These are phyloP conservation scores for Teratosphaeria destructans DNA, from an alignment of 2,329 filamentous ascomycete species.

Conservation along the genomic window DNA sequence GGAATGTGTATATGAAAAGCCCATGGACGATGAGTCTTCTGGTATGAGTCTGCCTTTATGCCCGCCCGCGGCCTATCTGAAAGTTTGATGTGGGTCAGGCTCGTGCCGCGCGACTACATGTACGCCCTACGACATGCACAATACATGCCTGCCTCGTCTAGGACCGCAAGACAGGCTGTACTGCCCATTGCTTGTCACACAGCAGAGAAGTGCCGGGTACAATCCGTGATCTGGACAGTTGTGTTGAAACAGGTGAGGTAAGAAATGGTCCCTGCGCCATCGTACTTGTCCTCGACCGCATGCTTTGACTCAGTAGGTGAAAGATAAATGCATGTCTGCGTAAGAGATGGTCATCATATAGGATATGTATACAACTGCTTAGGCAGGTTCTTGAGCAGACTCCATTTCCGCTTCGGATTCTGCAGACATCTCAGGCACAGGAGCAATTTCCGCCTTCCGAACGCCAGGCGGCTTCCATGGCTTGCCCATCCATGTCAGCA, in stretches of 20 bases:
- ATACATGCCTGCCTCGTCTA: neutral
- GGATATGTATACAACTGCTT: neutral
- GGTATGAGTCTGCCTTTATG: neutral
- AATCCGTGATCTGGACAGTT: too few species aligned
- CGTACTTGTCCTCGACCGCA: too few species aligned
- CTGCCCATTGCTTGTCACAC: neutral
- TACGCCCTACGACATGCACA: neutral
- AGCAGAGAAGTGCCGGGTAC: too few species aligned
- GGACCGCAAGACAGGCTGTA: neutral
- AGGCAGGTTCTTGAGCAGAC: neutral
- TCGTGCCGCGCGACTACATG: neutral
- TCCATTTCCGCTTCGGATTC: neutral
- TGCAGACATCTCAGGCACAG: neutral
- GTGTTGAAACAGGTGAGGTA: too few species aligned
- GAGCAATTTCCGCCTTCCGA: neutral
- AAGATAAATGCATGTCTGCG: neutral
- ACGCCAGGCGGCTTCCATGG: slow-evolving; percentile 7
- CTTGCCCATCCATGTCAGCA: slow-evolving; percentile 20
- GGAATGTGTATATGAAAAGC: neutral
- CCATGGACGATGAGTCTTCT: neutral
- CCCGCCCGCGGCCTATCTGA: neutral
- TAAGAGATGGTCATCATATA: neutral
- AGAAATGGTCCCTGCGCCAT: too few species aligned
- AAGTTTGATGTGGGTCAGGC: neutral
- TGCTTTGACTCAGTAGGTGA: neutral